Conservation (phyloP, 257 asterid species). For the Eustoma russellianum region DNA sequence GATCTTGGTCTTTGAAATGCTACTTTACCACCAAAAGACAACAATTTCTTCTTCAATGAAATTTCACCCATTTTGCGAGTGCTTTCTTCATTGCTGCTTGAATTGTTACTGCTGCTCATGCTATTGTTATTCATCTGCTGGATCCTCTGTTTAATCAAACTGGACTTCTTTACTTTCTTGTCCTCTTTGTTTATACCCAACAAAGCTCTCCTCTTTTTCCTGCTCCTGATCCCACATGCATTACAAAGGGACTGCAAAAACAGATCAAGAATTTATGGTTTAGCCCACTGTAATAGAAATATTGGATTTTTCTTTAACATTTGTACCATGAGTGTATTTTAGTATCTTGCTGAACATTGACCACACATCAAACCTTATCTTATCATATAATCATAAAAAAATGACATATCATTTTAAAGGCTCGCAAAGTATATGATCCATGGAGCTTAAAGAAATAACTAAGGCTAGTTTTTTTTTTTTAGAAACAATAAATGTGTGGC, state of each 20-base stretch:
- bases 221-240: slow-evolving; percentile 94
- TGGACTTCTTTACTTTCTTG: slow-evolving; percentile 50
- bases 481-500: too few relatives aligned
- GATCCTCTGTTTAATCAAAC: slow-evolving; percentile 5
- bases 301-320: too few relatives aligned
- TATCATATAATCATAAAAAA: too few relatives aligned
- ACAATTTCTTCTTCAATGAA: slow-evolving; percentile 37
- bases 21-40: slow-evolving; percentile 63
- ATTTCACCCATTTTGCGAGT: slow-evolving; percentile 22
- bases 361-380: too few relatives aligned
- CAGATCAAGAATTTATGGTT: background rate
- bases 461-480: too few relatives aligned
- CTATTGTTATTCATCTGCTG: slow-evolving; percentile 1
- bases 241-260: slow-evolving; percentile 78
- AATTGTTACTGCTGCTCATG: slow-evolving; percentile 26
- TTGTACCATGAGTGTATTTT: too few relatives aligned
- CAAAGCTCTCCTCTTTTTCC: slow-evolving; percentile 82
- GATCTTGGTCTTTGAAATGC: slow-evolving; percentile 76
- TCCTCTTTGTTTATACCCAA: slow-evolving; percentile 66
- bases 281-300: too few relatives aligned
- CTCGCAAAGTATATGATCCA: too few relatives aligned
- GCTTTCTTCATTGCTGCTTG: slow-evolving; percentile 48
- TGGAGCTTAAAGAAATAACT: too few relatives aligned
- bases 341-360: too few relatives aligned
- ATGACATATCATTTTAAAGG: too few relatives aligned